A percentile compares a stretch with the other conserved stretches of the same genome.
Evolutionary conservation across 1,139 yeast species (phyloP).

Genomic region (Hemisphaericaspora xylofermentans): DNA sequence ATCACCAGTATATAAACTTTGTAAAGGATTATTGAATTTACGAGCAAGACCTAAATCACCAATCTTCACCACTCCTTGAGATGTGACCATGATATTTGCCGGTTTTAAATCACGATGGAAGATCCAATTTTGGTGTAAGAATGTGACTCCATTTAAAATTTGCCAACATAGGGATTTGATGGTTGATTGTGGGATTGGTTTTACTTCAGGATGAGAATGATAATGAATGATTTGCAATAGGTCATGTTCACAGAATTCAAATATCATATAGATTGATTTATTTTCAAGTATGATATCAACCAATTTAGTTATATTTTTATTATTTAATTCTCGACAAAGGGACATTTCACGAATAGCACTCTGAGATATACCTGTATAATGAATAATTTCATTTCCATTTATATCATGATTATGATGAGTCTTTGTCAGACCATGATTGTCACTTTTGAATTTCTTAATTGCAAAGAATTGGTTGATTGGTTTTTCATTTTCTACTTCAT

Average conservation of each 20-base stretch:
- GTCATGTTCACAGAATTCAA: slow-evolving; percentile 96
- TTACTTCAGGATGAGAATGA: slow-evolving; percentile 86
- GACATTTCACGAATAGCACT: slow-evolving; percentile 97
- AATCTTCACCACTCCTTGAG: slow-evolving; percentile 85
- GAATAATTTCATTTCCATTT: slow-evolving; percentile 72
- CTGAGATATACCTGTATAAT: slow-evolving; percentile 94
- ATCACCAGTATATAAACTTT: slow-evolving; percentile 88
- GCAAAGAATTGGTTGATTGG: slow-evolving; percentile 51
- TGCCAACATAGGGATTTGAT: slow-evolving; percentile 89
- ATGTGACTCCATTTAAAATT: slow-evolving; percentile 85
- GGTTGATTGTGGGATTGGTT: slow-evolving; percentile 73
- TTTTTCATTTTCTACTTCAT: slow-evolving; percentile 5
- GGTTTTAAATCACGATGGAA: slow-evolving; percentile 95
- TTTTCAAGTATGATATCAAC: slow-evolving; percentile 87
- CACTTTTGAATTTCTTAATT: slow-evolving; percentile 94
- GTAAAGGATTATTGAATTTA: slow-evolving; percentile 83
- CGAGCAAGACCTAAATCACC: slow-evolving; percentile 96
- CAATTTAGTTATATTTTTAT: slow-evolving; percentile 75
- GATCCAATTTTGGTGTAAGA: slow-evolving; percentile 93
- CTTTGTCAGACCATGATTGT: slow-evolving; percentile 57
- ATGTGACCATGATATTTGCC: slow-evolving; percentile 94
- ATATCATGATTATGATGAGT: slow-evolving; percentile 39
- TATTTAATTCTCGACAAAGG: slow-evolving; percentile 80
- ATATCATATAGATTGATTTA: slow-evolving; percentile 90
- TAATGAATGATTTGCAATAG: slow-evolving; percentile 87